These are phyloP conservation scores for Chenopodium album DNA, from an alignment of 148 eudicot genomes.

Conservation along the genomic window DNA sequence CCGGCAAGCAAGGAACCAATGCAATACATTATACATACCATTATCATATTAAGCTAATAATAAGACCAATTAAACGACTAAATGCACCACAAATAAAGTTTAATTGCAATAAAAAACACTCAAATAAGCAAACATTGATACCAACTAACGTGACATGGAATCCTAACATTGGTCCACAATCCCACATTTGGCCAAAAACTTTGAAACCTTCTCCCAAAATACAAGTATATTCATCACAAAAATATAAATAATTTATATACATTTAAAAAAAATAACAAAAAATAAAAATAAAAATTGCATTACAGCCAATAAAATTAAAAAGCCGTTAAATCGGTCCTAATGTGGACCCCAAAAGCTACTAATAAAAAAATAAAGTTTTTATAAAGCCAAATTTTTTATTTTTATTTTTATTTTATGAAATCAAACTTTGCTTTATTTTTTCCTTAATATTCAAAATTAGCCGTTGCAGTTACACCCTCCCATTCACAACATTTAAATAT, in stretches of 20 bases:
- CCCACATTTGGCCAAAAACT: neutral
- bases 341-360: conserved; percentile 19
- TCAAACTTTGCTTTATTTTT: no score
- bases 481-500: conserved; percentile 13
- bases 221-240: no score
- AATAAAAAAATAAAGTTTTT: neutral
- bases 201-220: neutral
- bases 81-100: neutral
- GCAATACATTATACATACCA: neutral
- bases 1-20: conserved; percentile 8
- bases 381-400: no score
- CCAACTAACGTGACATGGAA: conserved; percentile 14
- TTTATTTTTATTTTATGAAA: no score
- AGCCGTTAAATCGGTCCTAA: neutral
- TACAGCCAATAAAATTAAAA: conserved; percentile 19
- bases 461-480: conserved; percentile 27
- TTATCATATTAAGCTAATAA: neutral
- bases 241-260: no score
- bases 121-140: neutral
- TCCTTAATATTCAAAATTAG: conserved; percentile 23
- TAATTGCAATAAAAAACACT: neutral
- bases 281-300: neutral
- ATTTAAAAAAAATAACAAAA: neutral
- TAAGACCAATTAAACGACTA: neutral
- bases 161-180: conserved; percentile 7